Evolutionary conservation across 1,284 basidiomycete species (phyloP).

Genomic region (Boletus semigastroideus): DNA sequence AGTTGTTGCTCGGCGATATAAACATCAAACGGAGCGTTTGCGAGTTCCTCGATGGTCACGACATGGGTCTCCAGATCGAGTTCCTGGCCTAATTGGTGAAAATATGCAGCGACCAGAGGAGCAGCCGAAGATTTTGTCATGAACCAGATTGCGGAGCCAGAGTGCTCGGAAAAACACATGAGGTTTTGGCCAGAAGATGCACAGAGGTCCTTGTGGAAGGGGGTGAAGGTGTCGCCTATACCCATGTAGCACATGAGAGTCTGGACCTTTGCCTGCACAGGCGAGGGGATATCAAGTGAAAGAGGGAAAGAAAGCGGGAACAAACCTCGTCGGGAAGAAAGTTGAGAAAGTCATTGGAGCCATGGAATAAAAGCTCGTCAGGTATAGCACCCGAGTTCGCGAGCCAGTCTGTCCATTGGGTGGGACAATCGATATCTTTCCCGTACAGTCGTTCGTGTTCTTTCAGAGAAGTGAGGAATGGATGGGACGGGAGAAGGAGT

Average conservation of each 20-base stretch:
- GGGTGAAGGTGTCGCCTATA: conserved; percentile 72
- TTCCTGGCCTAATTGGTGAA: conserved; percentile 57
- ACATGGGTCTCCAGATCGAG: conserved; percentile 71
- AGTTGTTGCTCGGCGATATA: conserved; percentile 68
- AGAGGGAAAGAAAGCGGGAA: conserved; percentile 4
- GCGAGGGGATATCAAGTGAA: conserved; percentile 6
- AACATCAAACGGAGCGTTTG: conserved; percentile 60
- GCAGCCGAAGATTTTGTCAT: conserved; percentile 66
- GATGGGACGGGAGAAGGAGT: neutral
- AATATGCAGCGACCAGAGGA: conserved; percentile 52
- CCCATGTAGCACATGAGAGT: conserved; percentile 81
- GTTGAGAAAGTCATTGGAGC: conserved; percentile 53
- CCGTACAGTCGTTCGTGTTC: conserved; percentile 66
- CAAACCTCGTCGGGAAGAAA: conserved; percentile 49
- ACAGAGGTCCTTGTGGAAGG: conserved; percentile 78
- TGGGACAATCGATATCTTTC: conserved; percentile 70
- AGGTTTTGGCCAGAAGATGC: conserved; percentile 79
- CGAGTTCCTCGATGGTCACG: conserved; percentile 61
- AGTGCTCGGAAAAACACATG: conserved; percentile 72
- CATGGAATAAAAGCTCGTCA: conserved; percentile 44
- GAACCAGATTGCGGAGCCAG: conserved; percentile 76
- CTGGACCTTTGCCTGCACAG: conserved; percentile 53
- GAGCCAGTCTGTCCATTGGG: conserved; percentile 62
- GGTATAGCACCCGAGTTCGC: conserved; percentile 47
- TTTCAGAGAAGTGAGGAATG: conserved; percentile 25